These are phyloP conservation scores for Arctium lappa DNA, from an alignment of 129 eudicot species.

Conservation along the genomic window DNA sequence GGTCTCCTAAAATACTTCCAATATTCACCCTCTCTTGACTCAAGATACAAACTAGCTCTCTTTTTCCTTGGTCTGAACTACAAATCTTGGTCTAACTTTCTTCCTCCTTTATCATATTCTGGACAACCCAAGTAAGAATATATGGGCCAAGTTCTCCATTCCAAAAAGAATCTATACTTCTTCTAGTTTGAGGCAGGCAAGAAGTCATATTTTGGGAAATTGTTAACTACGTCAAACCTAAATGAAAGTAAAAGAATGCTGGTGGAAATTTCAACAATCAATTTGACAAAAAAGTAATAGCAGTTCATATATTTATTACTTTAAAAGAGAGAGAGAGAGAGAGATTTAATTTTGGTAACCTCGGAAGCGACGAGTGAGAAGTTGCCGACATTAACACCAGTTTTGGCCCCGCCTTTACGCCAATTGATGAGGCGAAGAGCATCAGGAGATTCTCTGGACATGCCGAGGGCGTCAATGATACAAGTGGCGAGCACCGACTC, in stretches of 20 bases:
- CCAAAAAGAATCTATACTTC: not conserved
- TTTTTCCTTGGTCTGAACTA: not conserved
- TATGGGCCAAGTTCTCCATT: not conserved
- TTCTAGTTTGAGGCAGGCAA: not conserved
- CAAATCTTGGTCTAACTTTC: not conserved
- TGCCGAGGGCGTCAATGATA: conserved; percentile 81
- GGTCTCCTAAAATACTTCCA: not conserved
- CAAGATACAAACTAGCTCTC: not conserved
- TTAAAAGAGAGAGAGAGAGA: not conserved
- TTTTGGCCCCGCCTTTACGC: conserved; percentile 94
- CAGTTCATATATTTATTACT: not conserved
- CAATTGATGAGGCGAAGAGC: conserved; percentile 81
- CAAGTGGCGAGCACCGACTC: conserved; percentile 88
- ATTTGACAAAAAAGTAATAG: not conserved
- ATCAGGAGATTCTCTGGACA: conserved; percentile 81
- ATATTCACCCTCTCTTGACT: not conserved
- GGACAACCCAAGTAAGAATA: not conserved
- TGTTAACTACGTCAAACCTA: not conserved
- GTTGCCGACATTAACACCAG: conserved; percentile 79
- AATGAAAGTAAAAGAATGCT: not conserved
- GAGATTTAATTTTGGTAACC: conserved; percentile 24
- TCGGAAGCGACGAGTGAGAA: conserved; percentile 82
- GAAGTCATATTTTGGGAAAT: not conserved
- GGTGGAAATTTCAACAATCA: not conserved
- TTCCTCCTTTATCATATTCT: not conserved